Evolutionary conservation across 2,329 filamentous ascomycete species (phyloP), one percentile per base, ranked within the genome.

Genomic region (Botryosphaeria dothidea): DNA sequence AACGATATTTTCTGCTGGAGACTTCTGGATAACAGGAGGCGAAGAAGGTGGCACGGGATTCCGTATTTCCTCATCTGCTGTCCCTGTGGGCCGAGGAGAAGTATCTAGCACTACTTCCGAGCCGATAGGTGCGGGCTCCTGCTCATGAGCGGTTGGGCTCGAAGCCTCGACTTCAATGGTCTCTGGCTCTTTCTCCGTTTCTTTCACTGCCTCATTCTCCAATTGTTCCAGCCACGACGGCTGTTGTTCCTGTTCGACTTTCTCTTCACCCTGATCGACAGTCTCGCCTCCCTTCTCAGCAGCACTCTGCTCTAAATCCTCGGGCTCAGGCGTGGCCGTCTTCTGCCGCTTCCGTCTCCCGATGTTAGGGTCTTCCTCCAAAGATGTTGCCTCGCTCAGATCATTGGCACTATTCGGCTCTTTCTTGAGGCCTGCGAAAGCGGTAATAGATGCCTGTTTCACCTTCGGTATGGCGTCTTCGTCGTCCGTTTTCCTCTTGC

Each of bases 281-380:
- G 31, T 9, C 8, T 41, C 60, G 46, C 4, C 13, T 8, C 34
- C 31, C 13, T 11, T 23, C n/a, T 45, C 27, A 7, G 4, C 29
- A 23, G 17, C 7, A 23, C 19, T 27, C 15, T 62, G 27, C 19
- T 4, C 23, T 11, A 4, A 31, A 15, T 3, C 52, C 11, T 21
- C 61, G 11, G 67, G 67, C 5, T 54, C 19, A 17, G 75, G 75
- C 1, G 75, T 75, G 13, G 66, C 67, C 1, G 78, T 80, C 61
- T 75, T 78, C 48, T 74, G 73, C 43, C 79, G 72, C 67, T 81
- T 81, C 46, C 73, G 73, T 17, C 74, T 71, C 5, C 67, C 69
- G 49, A 69, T 34, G 52, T 77, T 75, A 17, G 69, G 66, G 6
- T 78, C 74, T 43, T 73, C 70, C 19, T 74, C 71, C 23, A 74